A percentile compares a stretch with the other conserved stretches of the same genome.
Evolutionary conservation across 1,284 basidiomycete species (phyloP).

Genomic region (Fomitopsis pinicola): DNA sequence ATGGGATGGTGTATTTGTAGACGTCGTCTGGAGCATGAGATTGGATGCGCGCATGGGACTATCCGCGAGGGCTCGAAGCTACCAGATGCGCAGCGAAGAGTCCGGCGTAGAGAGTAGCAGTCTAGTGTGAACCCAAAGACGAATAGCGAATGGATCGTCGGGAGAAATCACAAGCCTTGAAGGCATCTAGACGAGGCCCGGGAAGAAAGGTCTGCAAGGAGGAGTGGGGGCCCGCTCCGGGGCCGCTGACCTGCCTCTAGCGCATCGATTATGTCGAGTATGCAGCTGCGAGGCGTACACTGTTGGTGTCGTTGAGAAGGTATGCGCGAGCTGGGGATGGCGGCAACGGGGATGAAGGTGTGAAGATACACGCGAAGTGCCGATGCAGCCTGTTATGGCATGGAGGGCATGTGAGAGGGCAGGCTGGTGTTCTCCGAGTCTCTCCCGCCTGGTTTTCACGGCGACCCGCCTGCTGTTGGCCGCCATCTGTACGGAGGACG

Average conservation of each 20-base stretch:
- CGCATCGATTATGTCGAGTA: neutral
- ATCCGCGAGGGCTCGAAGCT: too few species aligned
- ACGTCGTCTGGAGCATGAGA: too few species aligned
- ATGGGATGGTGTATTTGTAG: too few species aligned
- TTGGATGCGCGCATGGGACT: too few species aligned
- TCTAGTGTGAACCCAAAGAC: neutral
- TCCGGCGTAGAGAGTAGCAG: too few species aligned
- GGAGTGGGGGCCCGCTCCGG: neutral
- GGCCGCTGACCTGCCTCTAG: neutral
- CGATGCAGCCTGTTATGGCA: neutral
- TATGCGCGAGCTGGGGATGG: neutral
- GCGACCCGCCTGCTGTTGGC: neutral
- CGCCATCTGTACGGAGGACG: neutral
- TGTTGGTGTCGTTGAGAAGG: neutral
- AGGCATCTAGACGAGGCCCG: constrained; percentile 28
- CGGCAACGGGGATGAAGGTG: neutral
- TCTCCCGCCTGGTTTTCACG: neutral
- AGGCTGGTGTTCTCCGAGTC: neutral
- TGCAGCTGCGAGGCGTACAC: neutral
- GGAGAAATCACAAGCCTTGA: neutral
- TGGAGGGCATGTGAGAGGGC: neutral
- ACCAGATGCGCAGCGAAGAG: too few species aligned
- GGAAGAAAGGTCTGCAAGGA: constrained; percentile 14
- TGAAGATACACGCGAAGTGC: neutral
- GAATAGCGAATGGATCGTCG: neutral